Evolutionary conservation across 2,329 filamentous ascomycete genomes (phyloP), one percentile per base, ranked within the genome.

Genomic region (Trichoderma sp.): DNA sequence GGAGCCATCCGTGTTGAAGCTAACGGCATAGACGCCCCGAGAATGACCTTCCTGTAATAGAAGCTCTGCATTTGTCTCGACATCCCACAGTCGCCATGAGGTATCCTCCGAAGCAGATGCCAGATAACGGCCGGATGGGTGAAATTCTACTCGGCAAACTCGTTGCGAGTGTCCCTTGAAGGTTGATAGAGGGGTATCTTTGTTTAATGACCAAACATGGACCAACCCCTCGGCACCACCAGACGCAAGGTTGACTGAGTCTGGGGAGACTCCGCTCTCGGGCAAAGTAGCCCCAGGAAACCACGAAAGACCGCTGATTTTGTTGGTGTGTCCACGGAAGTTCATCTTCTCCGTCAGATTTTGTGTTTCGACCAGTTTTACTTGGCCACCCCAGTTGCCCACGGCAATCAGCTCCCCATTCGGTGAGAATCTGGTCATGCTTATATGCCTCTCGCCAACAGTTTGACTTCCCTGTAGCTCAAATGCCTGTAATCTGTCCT

Each of bases 31-130:
- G 14, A 98, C 96, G 73, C 97, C 96, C 70, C 95, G 90, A 11
- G 94, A 97, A 80, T 99, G 96, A 1, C 96, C 96, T 82, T 98
- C 95, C 81, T 99, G 96, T 1, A 97, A 86, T 1, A 97, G 86
- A 2, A 98, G 83, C 79, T 98, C 95, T 3, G 91, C 91, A 0
- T 90, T 93, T 0, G 92, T 96, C 76, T 93, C 91, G 0, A 98
- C 90, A 79, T 98, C 95, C 95, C 96, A 99, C 39, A 99, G 85
- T 58, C 95, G 90, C 96, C 96, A 99, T 0, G 96, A 97, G 2
- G 94, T 97, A 79, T 99, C 96, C 77, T 96, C 96, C 0, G 94
- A 97, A 7, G 96, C 96, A 1, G 95, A 97, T 6, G 95, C 96
- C 6, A 98, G 85, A 78, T 95, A 98, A 73, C 88, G 88, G 4